Conservation (phyloP, 2,329 filamentous ascomycete species). For the Pochonia chlamydosporia region DNA sequence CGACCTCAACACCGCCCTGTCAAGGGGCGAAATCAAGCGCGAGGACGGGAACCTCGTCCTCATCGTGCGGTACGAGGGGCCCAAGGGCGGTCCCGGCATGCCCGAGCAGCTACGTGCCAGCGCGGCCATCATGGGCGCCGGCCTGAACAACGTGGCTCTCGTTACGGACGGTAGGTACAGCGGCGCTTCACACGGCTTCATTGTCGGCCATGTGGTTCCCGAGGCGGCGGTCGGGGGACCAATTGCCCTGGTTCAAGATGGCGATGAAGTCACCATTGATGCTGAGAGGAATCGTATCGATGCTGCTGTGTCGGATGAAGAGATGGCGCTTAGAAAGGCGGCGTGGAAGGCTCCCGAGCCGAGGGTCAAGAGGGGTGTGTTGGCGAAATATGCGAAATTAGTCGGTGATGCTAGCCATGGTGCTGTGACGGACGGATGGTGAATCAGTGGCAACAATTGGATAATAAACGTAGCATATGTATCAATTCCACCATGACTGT, state of each 20-base stretch:
- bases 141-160: slow-evolving; percentile 78
- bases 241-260: slow-evolving; percentile 74
- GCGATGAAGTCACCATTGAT: slow-evolving; percentile 81
- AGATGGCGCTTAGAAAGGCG: slow-evolving; percentile 57
- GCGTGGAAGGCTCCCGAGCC: slow-evolving; percentile 67
- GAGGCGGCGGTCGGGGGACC: slow-evolving; percentile 87
- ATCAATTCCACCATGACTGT: slow-evolving; percentile 1
- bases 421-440: slow-evolving; percentile 68
- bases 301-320: slow-evolving; percentile 59
- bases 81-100: slow-evolving; percentile 92
- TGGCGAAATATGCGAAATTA: slow-evolving; percentile 85
- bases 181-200: slow-evolving; percentile 85
- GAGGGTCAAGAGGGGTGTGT: slow-evolving; percentile 70
- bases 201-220: slow-evolving; percentile 87
- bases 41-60: slow-evolving; percentile 74
- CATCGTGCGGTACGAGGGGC: slow-evolving; percentile 89
- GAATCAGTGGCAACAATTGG: neutral
- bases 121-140: slow-evolving; percentile 89
- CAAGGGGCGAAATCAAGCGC: slow-evolving; percentile 51
- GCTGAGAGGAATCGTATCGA: slow-evolving; percentile 74
- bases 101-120: slow-evolving; percentile 87
- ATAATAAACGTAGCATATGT: neutral
- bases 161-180: slow-evolving; percentile 90
- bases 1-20: slow-evolving; percentile 70
- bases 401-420: slow-evolving; percentile 91